Evolutionary conservation across 2,329 filamentous ascomycete genomes (phyloP).

Genomic region (Immersiporthe knoxdaviesiana): DNA sequence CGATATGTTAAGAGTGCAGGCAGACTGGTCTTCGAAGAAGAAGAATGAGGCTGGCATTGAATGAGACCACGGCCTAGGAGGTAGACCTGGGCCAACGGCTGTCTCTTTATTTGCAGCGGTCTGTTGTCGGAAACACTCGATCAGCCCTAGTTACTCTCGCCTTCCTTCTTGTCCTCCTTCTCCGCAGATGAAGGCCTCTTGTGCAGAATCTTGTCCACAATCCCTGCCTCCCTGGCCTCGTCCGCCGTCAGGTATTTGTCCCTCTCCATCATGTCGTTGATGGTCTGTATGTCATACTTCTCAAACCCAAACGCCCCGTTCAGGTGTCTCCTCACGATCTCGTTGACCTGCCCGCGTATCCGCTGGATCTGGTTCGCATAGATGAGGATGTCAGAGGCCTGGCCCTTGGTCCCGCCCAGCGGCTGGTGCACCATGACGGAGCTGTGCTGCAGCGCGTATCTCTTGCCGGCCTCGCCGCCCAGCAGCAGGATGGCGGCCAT

Average conservation of each 20-base stretch:
- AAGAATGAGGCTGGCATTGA: not conserved
- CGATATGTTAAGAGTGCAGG: not conserved
- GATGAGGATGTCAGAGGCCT: conserved; percentile 84
- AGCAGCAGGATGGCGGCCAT: conserved; percentile 92
- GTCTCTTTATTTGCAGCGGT: not conserved
- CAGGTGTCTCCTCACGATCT: conserved; percentile 85
- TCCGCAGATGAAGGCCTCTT: conserved; percentile 48
- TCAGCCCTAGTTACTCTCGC: conserved; percentile 6
- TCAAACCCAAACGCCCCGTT: conserved; percentile 76
- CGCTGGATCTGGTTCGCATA: conserved; percentile 96
- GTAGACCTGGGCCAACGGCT: not conserved
- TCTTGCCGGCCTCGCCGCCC: conserved; percentile 81
- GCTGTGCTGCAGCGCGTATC: conserved; percentile 89
- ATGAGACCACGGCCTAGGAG: not conserved
- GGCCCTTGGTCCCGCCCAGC: conserved; percentile 70
- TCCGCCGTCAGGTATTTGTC: conserved; percentile 91
- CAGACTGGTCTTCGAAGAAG: conserved; percentile 9
- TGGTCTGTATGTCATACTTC: conserved; percentile 77
- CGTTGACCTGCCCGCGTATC: conserved; percentile 82
- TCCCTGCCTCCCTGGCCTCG: conserved; percentile 86
- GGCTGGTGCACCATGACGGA: conserved; percentile 98
- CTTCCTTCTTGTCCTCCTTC: conserved; percentile 21
- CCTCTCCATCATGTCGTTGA: conserved; percentile 94
- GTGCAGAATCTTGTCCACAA: conserved; percentile 87
- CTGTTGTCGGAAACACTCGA: not conserved